Evolutionary conservation across 106 monocot species (phyloP).

Genomic region (Acanthochlamys bracteata): DNA sequence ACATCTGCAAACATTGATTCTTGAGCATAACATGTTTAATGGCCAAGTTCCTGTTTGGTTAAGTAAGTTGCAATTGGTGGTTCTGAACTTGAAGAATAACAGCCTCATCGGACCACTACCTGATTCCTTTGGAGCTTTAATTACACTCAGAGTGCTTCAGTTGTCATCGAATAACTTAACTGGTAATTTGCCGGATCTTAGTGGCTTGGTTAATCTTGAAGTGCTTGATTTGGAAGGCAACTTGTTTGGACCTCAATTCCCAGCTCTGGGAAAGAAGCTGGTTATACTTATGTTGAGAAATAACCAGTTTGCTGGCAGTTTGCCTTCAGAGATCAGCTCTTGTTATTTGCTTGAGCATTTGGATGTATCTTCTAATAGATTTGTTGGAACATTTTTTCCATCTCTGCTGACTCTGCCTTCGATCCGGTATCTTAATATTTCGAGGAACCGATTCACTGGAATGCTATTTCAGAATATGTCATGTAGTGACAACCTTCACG

Average conservation of each 20-base stretch:
- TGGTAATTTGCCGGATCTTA: conserved; percentile 68
- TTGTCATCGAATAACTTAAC: conserved; percentile 60
- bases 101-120: conserved; percentile 57
- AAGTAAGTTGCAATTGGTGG: conserved; percentile 37
- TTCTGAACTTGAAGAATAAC: conserved; percentile 66
- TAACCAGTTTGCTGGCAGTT: conserved; percentile 62
- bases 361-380: conserved; percentile 75
- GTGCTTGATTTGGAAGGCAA: conserved; percentile 75
- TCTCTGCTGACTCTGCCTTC: conserved; percentile 70
- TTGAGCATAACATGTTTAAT: conserved; percentile 64
- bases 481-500: conserved; percentile 51
- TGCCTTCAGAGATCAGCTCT: conserved; percentile 49
- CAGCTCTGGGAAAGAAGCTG: conserved; percentile 63
- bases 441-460: conserved; percentile 80
- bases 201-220: conserved; percentile 60
- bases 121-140: conserved; percentile 33
- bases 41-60: conserved; percentile 47
- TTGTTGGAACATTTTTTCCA: conserved; percentile 67
- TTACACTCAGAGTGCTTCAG: conserved; percentile 56
- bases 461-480: conserved; percentile 66
- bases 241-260: conserved; percentile 75
- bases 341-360: conserved; percentile 52
- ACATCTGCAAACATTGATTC: conserved; percentile 70
- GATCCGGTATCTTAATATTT: conserved; percentile 50
- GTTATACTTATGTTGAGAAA: conserved; percentile 52